These are phyloP conservation scores for Oehlia diaphana DNA, from an alignment of 192 early-diverging fungal species.

Conservation along the genomic window DNA sequence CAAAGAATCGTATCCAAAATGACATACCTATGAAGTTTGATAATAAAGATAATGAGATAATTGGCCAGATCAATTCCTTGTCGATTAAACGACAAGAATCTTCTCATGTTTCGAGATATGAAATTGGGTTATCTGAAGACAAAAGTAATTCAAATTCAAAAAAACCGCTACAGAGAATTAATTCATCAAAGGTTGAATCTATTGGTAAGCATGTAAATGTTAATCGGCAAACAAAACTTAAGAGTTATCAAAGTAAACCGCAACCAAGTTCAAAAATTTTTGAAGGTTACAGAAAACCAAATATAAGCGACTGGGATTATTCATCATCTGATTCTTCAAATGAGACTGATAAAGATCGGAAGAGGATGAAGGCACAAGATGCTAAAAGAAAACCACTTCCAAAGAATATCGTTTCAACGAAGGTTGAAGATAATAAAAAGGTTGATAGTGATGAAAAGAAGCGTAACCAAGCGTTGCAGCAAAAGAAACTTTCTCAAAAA, in stretches of 20 bases:
- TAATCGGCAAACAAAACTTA: neutral
- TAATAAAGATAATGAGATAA: neutral
- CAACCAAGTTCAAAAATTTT: neutral
- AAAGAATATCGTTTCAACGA: neutral
- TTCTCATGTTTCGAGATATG: neutral
- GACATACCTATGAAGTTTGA: neutral
- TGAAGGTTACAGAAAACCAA: neutral
- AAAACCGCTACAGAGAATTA: neutral
- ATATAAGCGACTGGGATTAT: conserved; percentile 19
- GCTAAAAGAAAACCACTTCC: neutral
- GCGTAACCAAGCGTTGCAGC: neutral
- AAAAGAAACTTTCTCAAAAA: neutral
- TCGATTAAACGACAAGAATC: neutral
- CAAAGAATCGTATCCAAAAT: neutral
- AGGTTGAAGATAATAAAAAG: neutral
- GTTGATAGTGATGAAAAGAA: neutral
- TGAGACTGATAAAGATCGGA: neutral
- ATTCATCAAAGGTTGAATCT: neutral
- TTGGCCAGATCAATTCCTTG: neutral
- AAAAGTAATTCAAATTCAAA: neutral
- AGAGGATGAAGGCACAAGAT: neutral
- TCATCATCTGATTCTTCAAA: neutral
- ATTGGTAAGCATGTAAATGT: neutral
- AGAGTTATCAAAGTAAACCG: neutral
- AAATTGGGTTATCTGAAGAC: neutral